Base-by-base conservation (phyloP, 73 alveolate genomes). In the Effrenium voratum region DNA sequence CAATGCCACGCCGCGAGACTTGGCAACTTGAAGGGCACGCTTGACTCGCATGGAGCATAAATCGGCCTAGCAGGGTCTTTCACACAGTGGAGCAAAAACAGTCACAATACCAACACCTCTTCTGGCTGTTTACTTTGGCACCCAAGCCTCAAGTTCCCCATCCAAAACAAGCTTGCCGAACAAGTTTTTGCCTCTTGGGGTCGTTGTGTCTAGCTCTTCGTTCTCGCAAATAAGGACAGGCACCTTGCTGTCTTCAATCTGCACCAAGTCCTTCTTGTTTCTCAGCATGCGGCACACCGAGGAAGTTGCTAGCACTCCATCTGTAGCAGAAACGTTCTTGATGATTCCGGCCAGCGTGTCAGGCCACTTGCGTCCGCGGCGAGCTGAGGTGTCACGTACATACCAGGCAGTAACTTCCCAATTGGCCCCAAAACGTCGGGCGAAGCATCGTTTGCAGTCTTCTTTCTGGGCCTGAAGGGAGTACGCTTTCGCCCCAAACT, bases 171-270 rank as follows among this genome's bases (percentile, higher is more conserved):
- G 81, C 81, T 70, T 70, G 26, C 81, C 81, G 34, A 70, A 70
- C 44, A 34, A 32, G 81, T 70, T 70, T 34, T 70, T 70, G 30
- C 81, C 81, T 70, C 81, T 70, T 43, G 81, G 81, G 3, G 81
- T 70, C 30, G 75, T 60, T 28, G 81, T 70, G 46, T 70, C 81
- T 70, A 70, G 81, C 81, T 70, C 81, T 46, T 70, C 81, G 22
- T 70, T 70, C 81, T 70, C 81, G 34, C 81, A 70, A 22, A 70
- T 70, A 2, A 70, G 46, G 44, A 70, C 81, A 2, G 81, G 81
- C 5, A 32, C 46, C 46, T 70, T 70, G 81, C 81, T 70, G 13
- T 70, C 81, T 34, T 70, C 81, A 3, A 70, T 70, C 46, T 70
- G 81, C 1, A 70, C 34, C 81, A 70, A 70, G 34, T 70, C 81